Base-by-base conservation (phyloP, 192 early-diverging fungal species). In the Cetraspora pellucida region DNA sequence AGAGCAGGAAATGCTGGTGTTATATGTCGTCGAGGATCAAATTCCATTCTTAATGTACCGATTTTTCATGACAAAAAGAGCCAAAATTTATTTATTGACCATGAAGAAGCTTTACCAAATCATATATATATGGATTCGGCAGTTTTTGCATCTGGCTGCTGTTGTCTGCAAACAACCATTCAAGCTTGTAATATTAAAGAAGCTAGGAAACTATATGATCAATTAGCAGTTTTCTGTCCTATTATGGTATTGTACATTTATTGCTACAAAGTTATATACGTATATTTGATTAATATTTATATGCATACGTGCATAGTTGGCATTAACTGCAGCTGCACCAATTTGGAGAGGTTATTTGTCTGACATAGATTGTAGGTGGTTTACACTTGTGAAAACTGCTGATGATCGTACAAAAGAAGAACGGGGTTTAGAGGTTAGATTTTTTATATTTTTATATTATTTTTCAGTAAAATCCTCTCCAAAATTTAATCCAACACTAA, bases 91-190 rank as follows among this genome's bases (percentile, higher is more conserved):
- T 99, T 97, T 81, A 83, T 93, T 81, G 86, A 91, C 77, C 86
- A 92, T 75, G 90, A 90, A 9, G 91, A 90, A 8, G 97, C 97
- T 11, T 82, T 87, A 19, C 91, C 91, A 0, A 91, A 95, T 70
- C 95, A 97, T 82, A 96, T 99, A 30, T 99, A 97, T 84, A 94
- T 99, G 93, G 97, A 98, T 77, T 90, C 93, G 19, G 98, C 98
- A 96, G 93, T 93, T 73, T 98, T 99, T 87, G 96, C 96, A 43
- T 97, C 97, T 95, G 96, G 96, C 58, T 97, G 94, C 85, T 96
- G 91, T 77, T 99, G 97, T 79, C 86, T 99, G 27, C 97, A 99
- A 81, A 94, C 97, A 80, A 99, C 97, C 30, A 93, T 99, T 76
- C 97, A 99, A 82, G 96, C 96, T 37, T 94, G 92, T 78, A 93